These are phyloP conservation scores for Colletotrichum sp. DNA, from an alignment of 2,329 filamentous ascomycete species.

Conservation along the genomic window DNA sequence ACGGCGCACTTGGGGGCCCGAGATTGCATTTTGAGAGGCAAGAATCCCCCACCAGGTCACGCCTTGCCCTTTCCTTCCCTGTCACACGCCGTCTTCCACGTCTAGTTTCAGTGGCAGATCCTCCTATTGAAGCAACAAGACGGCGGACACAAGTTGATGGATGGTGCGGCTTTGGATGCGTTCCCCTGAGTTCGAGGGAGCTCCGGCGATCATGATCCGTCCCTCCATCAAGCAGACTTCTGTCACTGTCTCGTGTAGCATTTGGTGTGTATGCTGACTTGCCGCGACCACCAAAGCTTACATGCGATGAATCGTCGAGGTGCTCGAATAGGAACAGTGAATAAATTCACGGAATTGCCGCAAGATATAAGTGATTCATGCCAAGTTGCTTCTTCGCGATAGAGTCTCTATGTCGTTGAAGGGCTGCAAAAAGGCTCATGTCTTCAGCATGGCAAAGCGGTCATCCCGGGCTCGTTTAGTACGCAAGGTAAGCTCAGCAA, in stretches of 20 bases:
- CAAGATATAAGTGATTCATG: background rate
- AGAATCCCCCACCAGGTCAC: background rate
- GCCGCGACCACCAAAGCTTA: background rate
- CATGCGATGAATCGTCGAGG: background rate
- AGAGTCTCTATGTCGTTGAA: background rate
- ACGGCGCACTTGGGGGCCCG: background rate
- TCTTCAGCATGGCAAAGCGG: background rate
- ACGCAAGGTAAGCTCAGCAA: background rate
- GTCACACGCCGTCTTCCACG: background rate
- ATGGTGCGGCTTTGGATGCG: background rate
- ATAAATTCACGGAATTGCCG: background rate
- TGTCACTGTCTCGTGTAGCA: background rate
- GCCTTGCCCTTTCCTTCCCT: background rate
- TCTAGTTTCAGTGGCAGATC: background rate
- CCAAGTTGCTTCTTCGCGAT: background rate
- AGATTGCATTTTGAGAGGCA: background rate
- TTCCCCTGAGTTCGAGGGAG: background rate
- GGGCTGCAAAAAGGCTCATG: background rate
- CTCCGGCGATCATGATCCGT: background rate
- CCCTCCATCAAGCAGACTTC: background rate
- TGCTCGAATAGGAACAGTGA: background rate
- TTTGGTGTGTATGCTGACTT: background rate
- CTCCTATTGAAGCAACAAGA: background rate
- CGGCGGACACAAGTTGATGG: background rate
- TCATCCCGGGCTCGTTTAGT: background rate